These are phyloP conservation scores for Harringtonia lauricola DNA, from an alignment of 2,329 filamentous ascomycete species.

Conservation along the genomic window DNA sequence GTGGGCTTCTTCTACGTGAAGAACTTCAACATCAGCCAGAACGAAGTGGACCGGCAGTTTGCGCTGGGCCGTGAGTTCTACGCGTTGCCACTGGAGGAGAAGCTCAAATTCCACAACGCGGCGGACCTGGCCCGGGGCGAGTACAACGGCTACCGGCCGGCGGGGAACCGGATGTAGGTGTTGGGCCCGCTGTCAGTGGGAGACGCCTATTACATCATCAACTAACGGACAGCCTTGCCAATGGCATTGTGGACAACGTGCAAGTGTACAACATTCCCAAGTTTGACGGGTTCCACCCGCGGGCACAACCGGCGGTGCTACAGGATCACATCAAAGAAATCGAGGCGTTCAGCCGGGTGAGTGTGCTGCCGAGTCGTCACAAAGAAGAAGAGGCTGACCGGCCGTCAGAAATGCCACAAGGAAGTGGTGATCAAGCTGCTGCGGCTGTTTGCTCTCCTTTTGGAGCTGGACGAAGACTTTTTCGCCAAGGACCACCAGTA, in stretches of 20 bases:
- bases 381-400: background rate
- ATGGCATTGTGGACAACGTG: slow-evolving; percentile 38
- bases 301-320: slow-evolving; percentile 33
- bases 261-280: slow-evolving; percentile 52
- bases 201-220: background rate
- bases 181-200: background rate
- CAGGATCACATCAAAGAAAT: slow-evolving; percentile 39
- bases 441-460: slow-evolving; percentile 44
- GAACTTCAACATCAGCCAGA: slow-evolving; percentile 44
- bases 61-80: slow-evolving; percentile 40
- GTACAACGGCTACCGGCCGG: slow-evolving; percentile 39
- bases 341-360: slow-evolving; percentile 33
- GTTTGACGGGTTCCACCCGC: slow-evolving; percentile 35
- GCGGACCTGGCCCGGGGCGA: slow-evolving; percentile 32
- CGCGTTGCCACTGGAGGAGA: slow-evolving; percentile 38
- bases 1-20: slow-evolving; percentile 45
- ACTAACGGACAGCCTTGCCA: slow-evolving; percentile 6
- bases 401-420: slow-evolving; percentile 19
- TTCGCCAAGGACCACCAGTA: slow-evolving; percentile 44
- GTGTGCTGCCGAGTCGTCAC: background rate
- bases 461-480: slow-evolving; percentile 46
- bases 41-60: slow-evolving; percentile 44
- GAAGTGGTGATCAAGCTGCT: slow-evolving; percentile 42
- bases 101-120: slow-evolving; percentile 31
- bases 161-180: slow-evolving; percentile 18